phyloP scores from a whole-genome alignment of 1,139 yeast genomes.

The Hemisphaericaspora xylofermentans region DNA sequence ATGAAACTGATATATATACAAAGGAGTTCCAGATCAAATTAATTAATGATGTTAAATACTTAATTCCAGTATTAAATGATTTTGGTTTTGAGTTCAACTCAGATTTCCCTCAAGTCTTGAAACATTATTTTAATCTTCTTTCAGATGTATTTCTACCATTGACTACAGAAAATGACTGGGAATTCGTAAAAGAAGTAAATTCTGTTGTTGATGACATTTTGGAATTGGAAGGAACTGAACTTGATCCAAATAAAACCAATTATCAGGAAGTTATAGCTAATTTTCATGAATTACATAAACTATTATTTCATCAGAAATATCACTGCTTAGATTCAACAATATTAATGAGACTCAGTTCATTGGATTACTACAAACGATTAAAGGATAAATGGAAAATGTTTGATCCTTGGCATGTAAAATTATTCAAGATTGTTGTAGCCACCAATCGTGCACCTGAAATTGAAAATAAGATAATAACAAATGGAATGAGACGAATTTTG shows the following conservation, averaged over 20 bases:
- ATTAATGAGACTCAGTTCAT: slow-evolving; percentile 12
- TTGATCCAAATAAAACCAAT: slow-evolving; percentile 18
- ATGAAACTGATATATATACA: slow-evolving; percentile 10
- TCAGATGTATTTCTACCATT: slow-evolving; percentile 21
- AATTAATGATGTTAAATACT: slow-evolving; percentile 19
- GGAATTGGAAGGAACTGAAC: slow-evolving; percentile 31
- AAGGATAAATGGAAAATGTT: slow-evolving; percentile 7
- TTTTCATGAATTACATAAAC: slow-evolving; percentile 23
- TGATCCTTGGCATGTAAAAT: slow-evolving; percentile 12
- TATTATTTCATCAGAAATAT: background rate
- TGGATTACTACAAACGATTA: slow-evolving; percentile 8
- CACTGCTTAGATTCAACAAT: slow-evolving; percentile 7
- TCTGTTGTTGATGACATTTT: slow-evolving; percentile 23
- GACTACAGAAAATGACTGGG: slow-evolving; percentile 19
- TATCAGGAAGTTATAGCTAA: slow-evolving; percentile 24
- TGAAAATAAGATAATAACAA: background rate
- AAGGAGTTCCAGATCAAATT: slow-evolving; percentile 16
- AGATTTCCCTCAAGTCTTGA: slow-evolving; percentile 23
- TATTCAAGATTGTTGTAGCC: slow-evolving; percentile 2
- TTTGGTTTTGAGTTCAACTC: slow-evolving; percentile 27
- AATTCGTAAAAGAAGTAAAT: slow-evolving; percentile 25
- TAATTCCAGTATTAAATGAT: slow-evolving; percentile 34
- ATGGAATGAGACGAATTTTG: background rate
- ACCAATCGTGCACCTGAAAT: background rate
- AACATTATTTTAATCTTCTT: slow-evolving; percentile 22